These are phyloP conservation scores for Centella asiatica DNA, from an alignment of 129 eudicot genomes.

Conservation along the genomic window DNA sequence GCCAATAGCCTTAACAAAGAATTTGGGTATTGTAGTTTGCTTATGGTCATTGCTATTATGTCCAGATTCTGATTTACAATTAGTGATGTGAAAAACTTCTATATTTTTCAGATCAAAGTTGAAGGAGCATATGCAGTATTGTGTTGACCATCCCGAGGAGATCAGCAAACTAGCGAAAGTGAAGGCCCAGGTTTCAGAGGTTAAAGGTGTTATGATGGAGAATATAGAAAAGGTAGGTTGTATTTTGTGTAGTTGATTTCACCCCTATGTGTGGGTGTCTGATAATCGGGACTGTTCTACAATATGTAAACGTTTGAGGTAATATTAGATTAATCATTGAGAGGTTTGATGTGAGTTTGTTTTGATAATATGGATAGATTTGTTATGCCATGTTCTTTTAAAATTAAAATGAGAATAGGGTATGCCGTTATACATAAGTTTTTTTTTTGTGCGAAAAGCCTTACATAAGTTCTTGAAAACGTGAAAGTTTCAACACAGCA, in stretches of 20 bases:
- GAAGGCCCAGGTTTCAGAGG: constrained; percentile 83
- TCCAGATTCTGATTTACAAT: neutral
- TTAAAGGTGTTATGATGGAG: constrained; percentile 91
- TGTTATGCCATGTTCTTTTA: too few species aligned
- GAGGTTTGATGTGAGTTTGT: too few species aligned
- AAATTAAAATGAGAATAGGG: too few species aligned
- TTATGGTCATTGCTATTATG: constrained; percentile 3
- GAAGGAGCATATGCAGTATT: constrained; percentile 79
- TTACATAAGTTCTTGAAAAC: too few species aligned
- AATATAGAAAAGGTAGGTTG: constrained; percentile 65
- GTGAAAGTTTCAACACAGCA: too few species aligned
- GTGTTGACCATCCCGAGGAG: constrained; percentile 76
- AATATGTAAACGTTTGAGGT: too few species aligned
- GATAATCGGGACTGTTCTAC: too few species aligned
- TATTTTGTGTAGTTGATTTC: neutral
- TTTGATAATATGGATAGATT: too few species aligned
- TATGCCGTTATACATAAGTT: too few species aligned
- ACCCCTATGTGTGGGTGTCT: too few species aligned
- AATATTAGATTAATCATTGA: too few species aligned
- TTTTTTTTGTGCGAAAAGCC: too few species aligned
- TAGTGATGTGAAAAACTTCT: constrained; percentile 6
- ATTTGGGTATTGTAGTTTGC: constrained; percentile 40
- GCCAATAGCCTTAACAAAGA: constrained; percentile 62
- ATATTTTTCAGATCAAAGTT: constrained; percentile 49
- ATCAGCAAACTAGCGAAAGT: constrained; percentile 76